Base-by-base conservation (phyloP, 2,329 filamentous ascomycete genomes). In the Hypoxylon sp. region DNA sequence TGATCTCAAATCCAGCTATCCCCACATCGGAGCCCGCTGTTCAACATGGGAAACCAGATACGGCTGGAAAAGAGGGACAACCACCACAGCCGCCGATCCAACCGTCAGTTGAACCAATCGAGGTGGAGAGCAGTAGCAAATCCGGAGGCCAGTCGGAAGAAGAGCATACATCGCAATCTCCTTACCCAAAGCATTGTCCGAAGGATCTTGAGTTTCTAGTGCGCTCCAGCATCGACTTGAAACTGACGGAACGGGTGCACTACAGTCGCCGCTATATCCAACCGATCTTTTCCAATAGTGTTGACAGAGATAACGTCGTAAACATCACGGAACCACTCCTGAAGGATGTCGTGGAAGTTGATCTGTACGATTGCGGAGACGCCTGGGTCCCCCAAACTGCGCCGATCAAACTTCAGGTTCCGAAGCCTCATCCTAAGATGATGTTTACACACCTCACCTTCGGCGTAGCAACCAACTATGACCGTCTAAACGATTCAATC, bases 391-490 rank as follows among this genome's bases (percentile, higher is more conserved):
- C 76, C 2, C 72, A 75, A 2, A 81, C 83, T 69, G 81, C 86
- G 11, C 80, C 84, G 1, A 76, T 90, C 17, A 73, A 78, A 0
- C 74, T 90, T 5, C 73, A 80, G 3, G 85, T 89, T 0, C 83
- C 86, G 0, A 71, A 73, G 0, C 80, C 83, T 0, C 83, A 83
- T 54, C 82, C 84, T 0, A 73, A 75, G 31, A 72, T 78, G 31
- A 80, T 80, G 8, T 86, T 87, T 69, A 78, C 81, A 0, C 82
- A 88, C 57, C 81, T 89, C 48, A 77, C 87, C 63, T 90, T 90
- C 67, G 88, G 87, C 61, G 82, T 90, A 3, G 86, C 87, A 0
- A 88, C 87, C 22, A 84, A 80, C 6, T 80, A 84, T 33, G 80
- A 82, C 26, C 83, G 88, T 35, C 76, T 90, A 61, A 77, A 82